Evolutionary conservation across 805 yeast genomes (phyloP).

Genomic region (Metschnikowia arizonensis): DNA sequence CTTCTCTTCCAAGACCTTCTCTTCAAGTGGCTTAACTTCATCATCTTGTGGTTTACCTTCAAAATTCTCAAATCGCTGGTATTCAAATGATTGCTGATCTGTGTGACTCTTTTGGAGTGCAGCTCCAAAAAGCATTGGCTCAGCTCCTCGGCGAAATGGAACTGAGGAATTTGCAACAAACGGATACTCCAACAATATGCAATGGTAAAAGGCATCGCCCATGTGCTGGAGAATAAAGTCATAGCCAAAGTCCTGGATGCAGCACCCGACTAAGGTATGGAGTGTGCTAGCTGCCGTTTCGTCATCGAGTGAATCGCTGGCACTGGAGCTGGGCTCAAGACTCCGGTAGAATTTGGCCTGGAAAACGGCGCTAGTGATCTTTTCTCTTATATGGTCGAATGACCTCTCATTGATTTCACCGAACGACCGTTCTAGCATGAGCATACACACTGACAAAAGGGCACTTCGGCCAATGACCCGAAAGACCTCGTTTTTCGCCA

Average conservation of each 20-base stretch:
- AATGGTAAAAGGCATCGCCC: conserved; percentile 62
- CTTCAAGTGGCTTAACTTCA: too few species aligned
- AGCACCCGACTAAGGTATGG: conserved; percentile 60
- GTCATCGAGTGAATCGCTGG: conserved; percentile 39
- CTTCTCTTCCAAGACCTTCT: too few species aligned
- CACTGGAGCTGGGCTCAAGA: conserved; percentile 39
- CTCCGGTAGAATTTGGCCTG: conserved; percentile 45
- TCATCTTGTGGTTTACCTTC: too few species aligned
- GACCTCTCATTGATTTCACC: conserved; percentile 51
- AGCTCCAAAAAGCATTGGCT: background rate
- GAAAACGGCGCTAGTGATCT: conserved; percentile 40
- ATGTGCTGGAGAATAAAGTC: conserved; percentile 61
- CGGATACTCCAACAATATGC: conserved; percentile 62
- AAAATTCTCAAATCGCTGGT: too few species aligned
- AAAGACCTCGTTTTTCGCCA: conserved; percentile 36
- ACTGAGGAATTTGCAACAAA: conserved; percentile 43
- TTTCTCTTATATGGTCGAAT: conserved; percentile 45
- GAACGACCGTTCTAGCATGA: conserved; percentile 62
- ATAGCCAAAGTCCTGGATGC: conserved; percentile 77
- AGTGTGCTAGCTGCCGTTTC: conserved; percentile 53
- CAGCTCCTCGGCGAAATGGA: conserved; percentile 21
- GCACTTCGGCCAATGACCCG: conserved; percentile 54
- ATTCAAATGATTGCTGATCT: background rate
- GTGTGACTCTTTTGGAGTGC: background rate
- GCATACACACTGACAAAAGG: conserved; percentile 51